These are phyloP conservation scores for Bromus sterilis DNA, from an alignment of 176 grass and related monocot genomes.

Conservation along the genomic window DNA sequence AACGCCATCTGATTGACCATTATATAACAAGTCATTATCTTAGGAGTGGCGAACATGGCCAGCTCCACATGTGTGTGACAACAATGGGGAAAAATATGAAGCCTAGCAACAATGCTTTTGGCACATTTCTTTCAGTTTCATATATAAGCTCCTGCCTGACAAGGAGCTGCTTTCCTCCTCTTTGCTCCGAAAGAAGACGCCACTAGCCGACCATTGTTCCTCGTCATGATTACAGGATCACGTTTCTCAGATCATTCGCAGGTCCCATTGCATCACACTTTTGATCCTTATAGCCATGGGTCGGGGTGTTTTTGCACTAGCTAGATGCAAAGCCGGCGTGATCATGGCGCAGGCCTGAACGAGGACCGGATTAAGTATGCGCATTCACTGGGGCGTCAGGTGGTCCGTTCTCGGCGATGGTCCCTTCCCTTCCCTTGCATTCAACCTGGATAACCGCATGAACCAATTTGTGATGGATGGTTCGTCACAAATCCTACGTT, in stretches of 20 bases:
- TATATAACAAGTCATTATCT: neutral
- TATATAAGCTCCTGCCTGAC: neutral
- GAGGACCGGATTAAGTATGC: neutral
- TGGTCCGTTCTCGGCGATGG: constrained; percentile 3
- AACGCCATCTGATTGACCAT: constrained; percentile 6
- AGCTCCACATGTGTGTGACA: neutral
- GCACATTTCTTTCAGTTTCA: neutral
- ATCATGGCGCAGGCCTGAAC: neutral
- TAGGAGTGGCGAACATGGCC: constrained; percentile 27
- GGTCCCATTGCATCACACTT: neutral
- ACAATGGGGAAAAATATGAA: neutral
- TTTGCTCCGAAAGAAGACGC: constrained; percentile 2
- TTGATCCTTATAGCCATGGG: neutral
- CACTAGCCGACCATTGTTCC: neutral
- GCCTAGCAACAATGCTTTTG: neutral
- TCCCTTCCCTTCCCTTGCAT: constrained; percentile 7
- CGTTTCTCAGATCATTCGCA: neutral
- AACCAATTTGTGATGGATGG: neutral
- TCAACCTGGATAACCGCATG: neutral
- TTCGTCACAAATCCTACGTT: neutral
- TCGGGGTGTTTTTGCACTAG: neutral
- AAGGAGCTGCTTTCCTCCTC: neutral
- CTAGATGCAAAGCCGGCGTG: neutral
- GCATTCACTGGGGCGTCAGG: neutral
- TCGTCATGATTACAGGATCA: neutral